Conservation (phyloP, 257 asterid species). For the Fraxinus pennsylvanica region DNA sequence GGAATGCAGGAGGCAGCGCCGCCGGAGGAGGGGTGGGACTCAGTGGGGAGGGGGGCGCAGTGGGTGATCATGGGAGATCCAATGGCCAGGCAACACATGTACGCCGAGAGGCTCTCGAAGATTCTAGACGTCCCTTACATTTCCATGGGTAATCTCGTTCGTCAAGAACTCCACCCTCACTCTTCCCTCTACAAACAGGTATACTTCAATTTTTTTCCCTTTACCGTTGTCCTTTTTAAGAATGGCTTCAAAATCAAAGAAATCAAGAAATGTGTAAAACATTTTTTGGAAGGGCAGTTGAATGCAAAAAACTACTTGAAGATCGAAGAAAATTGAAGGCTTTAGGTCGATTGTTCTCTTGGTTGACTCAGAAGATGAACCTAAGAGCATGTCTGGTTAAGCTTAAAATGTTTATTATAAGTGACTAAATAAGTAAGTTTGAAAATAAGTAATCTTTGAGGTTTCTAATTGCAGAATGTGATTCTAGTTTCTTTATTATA, state of each 20-base stretch:
- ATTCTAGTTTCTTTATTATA: no score
- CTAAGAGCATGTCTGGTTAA: no score
- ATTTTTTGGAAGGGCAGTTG: no score
- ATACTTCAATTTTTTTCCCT: neutral
- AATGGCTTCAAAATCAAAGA: neutral
- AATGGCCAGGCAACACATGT: constrained; percentile 66
- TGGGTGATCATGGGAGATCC: constrained; percentile 98
- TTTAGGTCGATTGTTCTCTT: no score
- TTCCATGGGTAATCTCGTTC: constrained; percentile 85
- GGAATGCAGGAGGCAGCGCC: constrained; percentile 41
- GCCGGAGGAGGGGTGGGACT: constrained; percentile 38
- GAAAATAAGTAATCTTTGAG: no score
- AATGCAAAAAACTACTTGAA: no score
- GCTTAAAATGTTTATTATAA: no score
- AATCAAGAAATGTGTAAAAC: no score
- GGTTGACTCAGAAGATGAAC: no score
- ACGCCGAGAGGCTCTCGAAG: constrained; percentile 76
- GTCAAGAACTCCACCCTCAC: constrained; percentile 74
- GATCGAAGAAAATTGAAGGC: no score
- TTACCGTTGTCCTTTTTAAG: neutral
- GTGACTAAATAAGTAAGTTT: no score
- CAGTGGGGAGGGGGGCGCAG: constrained; percentile 65
- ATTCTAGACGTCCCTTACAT: constrained; percentile 80
- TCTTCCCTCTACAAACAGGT: constrained; percentile 79
- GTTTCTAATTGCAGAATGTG: no score